Evolutionary conservation across 306 rosid species (phyloP), one percentile per base, ranked within the genome.

Genomic region (Rosa rugosa): DNA sequence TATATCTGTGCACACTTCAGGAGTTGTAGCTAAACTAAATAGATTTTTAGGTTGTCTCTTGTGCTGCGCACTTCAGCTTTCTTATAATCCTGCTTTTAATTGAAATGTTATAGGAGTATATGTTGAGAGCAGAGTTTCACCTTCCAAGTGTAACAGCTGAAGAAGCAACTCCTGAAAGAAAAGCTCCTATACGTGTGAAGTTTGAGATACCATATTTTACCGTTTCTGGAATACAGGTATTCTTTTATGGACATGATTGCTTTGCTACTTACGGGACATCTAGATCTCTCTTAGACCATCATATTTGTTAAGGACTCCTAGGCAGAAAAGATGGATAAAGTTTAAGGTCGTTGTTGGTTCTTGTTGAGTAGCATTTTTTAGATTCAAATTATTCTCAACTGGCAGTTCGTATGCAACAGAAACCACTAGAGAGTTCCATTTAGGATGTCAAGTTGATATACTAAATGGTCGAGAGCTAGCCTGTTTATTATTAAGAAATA

Each of bases 131-230:
- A 72, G 98, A 95, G 86, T 93, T 95, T 81, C 94, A 75, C 59
- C 99, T 95, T 82, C 99, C 99, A 50, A 88, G 93, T 71, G 83
- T 95, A 77, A 84, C 88, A 66, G 97, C 90, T 23, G 99, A 95
- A 88, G 99, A 95, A 47, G 88, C 93, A 82, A 49, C 89, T 81
- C 99, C 98, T 0, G 98, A 95, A 89, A 90, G 98, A 78, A 95
- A 91, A 88, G 97, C 98, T 82, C 99, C 98, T 14, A 89, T 95
- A 81, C 96, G 96, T 69, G 97, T 95, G 81, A 95, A 93, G 86
- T 95, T 95, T 71, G 98, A 93, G 94, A 95, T 93, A 85, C 99
- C 99, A 75, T 95, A 95, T 89, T 95, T 95, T 81, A 95, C 99
- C 23, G 93, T 93, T 80, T 95, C 98, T 40, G 99, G 98, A 66